A percentile compares a stretch with the other conserved stretches of the same genome.
These are phyloP conservation scores for Rhipidocladum racemiflorum DNA, from an alignment of 176 grass and related monocot species.

Conservation along the genomic window DNA sequence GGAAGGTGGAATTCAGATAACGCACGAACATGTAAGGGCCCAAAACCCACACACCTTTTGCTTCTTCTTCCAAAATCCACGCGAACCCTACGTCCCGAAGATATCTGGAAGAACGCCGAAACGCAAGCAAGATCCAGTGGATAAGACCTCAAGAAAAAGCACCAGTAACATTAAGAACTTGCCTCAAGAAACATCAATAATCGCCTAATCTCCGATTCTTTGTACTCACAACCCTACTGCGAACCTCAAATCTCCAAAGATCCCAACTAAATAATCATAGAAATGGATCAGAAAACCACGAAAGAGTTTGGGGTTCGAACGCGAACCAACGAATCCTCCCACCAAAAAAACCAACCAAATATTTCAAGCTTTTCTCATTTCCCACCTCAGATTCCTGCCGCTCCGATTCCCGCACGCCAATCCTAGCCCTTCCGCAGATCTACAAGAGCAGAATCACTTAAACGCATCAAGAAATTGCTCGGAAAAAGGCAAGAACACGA, in stretches of 20 bases:
- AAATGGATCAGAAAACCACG: background rate
- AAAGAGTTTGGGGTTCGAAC: background rate
- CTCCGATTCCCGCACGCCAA: background rate
- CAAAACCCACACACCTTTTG: background rate
- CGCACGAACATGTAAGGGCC: background rate
- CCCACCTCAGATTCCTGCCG: constrained; percentile 21
- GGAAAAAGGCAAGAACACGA: background rate
- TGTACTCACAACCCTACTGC: background rate
- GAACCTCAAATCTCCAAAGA: background rate
- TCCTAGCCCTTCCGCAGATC: background rate
- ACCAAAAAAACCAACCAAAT: background rate
- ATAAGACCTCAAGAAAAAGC: background rate
- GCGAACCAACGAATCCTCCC: background rate
- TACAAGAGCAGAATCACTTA: background rate
- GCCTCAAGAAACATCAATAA: background rate
- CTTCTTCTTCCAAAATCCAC: background rate
- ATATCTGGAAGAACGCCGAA: constrained; percentile 8
- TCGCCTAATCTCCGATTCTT: background rate
- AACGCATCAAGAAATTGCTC: constrained; percentile 4
- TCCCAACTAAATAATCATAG: background rate
- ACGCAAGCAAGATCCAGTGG: background rate
- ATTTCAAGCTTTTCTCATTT: background rate
- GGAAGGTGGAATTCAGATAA: background rate
- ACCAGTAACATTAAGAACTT: background rate
- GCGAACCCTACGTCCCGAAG: background rate